A percentile compares a stretch with the other conserved stretches of the same genome.
These are phyloP conservation scores for Physcomitrium patens DNA, from an alignment of 225 moss, liverwort and hornwort genomes.

Conservation along the genomic window DNA sequence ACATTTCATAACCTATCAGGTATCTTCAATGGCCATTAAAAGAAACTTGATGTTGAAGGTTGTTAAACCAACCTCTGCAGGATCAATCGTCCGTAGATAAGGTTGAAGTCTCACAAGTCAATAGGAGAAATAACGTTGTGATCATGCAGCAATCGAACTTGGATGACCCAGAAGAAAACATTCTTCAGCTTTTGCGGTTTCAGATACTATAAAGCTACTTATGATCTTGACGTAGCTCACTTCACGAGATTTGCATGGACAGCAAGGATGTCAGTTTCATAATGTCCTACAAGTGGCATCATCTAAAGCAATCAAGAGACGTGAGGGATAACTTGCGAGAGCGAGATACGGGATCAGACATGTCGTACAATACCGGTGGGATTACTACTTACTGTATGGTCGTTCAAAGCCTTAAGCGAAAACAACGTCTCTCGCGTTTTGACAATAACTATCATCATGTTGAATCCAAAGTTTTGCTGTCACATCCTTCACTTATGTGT, in stretches of 20 bases:
- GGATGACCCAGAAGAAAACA: not conserved
- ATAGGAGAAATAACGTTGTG: not conserved
- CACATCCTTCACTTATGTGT: conserved; percentile 3
- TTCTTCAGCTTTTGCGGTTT: not conserved
- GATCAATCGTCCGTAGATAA: not conserved
- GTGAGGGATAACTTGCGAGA: not conserved
- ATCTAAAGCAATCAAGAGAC: not conserved
- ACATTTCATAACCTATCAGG: not conserved
- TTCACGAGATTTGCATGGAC: not conserved
- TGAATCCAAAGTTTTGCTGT: too few species aligned
- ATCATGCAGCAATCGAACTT: not conserved
- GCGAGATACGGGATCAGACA: not conserved
- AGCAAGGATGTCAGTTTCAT: not conserved
- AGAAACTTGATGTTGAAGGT: not conserved
- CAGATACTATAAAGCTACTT: not conserved
- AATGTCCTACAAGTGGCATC: conserved; percentile 1
- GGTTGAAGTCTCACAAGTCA: not conserved
- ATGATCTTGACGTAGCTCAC: not conserved
- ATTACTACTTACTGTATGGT: not conserved
- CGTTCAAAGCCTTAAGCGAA: too few species aligned
- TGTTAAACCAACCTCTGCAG: not conserved
- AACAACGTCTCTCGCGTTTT: too few species aligned
- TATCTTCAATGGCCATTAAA: not conserved
- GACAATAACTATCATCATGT: too few species aligned
- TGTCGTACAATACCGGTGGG: not conserved